Conservation (phyloP, 495 filamentous ascomycete species). For the Filosporella fistucella region DNA sequence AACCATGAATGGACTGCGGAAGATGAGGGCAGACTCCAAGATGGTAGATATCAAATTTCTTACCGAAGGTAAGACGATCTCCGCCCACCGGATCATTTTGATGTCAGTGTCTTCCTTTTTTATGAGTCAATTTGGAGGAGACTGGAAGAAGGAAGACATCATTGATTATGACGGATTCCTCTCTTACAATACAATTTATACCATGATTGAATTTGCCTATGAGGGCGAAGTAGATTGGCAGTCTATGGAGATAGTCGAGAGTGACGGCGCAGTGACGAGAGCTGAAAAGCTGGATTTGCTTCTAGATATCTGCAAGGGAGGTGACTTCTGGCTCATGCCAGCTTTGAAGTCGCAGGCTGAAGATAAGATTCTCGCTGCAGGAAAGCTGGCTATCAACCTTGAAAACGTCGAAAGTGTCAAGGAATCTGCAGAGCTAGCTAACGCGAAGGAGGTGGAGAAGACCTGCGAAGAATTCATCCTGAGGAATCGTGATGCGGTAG, state of each 20-base stretch:
- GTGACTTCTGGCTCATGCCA: slow-evolving; percentile 15
- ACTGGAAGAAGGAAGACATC: slow-evolving; percentile 11
- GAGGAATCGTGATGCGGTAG: slow-evolving; percentile 6
- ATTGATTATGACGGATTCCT: slow-evolving; percentile 18
- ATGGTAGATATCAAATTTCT: slow-evolving; percentile 23
- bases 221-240: slow-evolving; percentile 15
- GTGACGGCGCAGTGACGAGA: slow-evolving; percentile 15
- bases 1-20: slow-evolving; percentile 6
- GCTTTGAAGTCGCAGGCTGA: slow-evolving; percentile 15
- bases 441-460: slow-evolving; percentile 6
- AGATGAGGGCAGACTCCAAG: slow-evolving; percentile 16
- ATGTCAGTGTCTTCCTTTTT: slow-evolving; percentile 24
- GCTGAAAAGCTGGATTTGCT: slow-evolving; percentile 19
- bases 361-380: slow-evolving; percentile 17
- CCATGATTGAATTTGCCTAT: slow-evolving; percentile 28
- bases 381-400: slow-evolving; percentile 13
- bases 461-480: slow-evolving; percentile 5
- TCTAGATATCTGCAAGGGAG: slow-evolving; percentile 23
- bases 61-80: slow-evolving; percentile 16
- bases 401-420: slow-evolving; percentile 13
- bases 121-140: slow-evolving; percentile 17
- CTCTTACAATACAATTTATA: slow-evolving; percentile 19
- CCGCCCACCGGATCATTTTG: slow-evolving; percentile 25
- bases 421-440: slow-evolving; percentile 4
- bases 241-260: slow-evolving; percentile 11